Evolutionary conservation across 2,329 filamentous ascomycete species (phyloP).

Genomic region (Paraconiothyrium sp.): DNA sequence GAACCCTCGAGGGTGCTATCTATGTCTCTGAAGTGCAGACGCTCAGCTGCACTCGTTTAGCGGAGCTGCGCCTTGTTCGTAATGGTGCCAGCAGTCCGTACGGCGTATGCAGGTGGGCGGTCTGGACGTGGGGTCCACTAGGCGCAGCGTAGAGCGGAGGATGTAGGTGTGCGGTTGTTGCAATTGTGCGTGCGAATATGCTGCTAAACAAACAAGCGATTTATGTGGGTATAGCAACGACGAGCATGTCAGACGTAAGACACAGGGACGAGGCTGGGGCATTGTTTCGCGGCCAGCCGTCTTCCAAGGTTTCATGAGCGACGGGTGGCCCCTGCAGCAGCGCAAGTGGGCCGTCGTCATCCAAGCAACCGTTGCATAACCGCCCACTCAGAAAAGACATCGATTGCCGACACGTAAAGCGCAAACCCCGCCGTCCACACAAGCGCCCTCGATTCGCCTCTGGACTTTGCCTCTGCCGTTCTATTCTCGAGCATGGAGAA

Average conservation of each 20-base stretch:
- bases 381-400: slow-evolving; percentile 3
- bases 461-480: not conserved
- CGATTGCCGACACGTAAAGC: not conserved
- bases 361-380: slow-evolving; percentile 18
- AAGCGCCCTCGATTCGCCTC: not conserved
- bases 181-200: not conserved
- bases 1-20: not conserved
- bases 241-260: not conserved
- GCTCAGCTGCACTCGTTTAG: not conserved
- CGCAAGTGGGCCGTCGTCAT: slow-evolving; percentile 21
- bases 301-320: slow-evolving; percentile 12
- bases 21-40: not conserved
- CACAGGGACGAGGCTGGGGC: not conserved
- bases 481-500: slow-evolving; percentile 31
- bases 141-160: not conserved
- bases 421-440: not conserved
- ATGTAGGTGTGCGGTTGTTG: not conserved
- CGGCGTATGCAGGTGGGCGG: not conserved
- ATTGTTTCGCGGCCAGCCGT: slow-evolving; percentile 11
- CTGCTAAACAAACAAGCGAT: slow-evolving; percentile 10
- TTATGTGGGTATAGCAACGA: slow-evolving; percentile 8
- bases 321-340: slow-evolving; percentile 21
- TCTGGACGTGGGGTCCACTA: slow-evolving; percentile 3
- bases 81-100: not conserved
- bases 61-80: slow-evolving; percentile 10